Conservation (phyloP, 202 grass and related monocot species). For the Digitaria exilis region DNA sequence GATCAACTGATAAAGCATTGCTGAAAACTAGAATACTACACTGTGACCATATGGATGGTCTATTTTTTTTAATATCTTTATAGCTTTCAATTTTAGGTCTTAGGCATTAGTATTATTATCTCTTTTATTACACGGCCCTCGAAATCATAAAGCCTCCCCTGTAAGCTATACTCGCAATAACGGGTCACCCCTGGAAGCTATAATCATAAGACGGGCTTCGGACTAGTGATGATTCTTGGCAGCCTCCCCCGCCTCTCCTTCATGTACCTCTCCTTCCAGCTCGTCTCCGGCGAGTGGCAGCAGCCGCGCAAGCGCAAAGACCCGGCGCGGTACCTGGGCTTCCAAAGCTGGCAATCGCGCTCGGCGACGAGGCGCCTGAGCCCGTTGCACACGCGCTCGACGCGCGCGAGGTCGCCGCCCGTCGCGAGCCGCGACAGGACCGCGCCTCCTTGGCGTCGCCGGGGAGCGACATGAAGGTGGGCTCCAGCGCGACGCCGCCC, state of each 20-base stretch:
- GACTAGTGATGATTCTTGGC: no score
- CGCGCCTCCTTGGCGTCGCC: background rate
- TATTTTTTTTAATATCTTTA: no score
- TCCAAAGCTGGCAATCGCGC: constrained; percentile 4
- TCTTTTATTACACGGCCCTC: no score
- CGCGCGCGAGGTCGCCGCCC: background rate
- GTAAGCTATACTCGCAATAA: no score
- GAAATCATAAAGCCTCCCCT: no score
- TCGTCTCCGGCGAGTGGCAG: background rate
- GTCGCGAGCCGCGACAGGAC: background rate
- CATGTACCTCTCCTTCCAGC: background rate
- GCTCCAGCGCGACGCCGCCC: background rate
- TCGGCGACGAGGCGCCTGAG: constrained; percentile 4
- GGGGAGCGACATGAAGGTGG: background rate
- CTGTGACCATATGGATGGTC: no score
- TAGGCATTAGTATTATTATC: no score
- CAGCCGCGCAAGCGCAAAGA: background rate
- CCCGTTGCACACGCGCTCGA: background rate
- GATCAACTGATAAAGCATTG: no score
- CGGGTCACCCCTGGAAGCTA: no score
- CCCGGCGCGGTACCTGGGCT: background rate
- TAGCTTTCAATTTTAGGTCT: no score
- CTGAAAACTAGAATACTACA: no score
- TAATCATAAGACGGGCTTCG: no score
- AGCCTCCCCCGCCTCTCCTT: background rate